phyloP scores from a whole-genome alignment of 257 asterid species.

The Apocynum venetum region DNA sequence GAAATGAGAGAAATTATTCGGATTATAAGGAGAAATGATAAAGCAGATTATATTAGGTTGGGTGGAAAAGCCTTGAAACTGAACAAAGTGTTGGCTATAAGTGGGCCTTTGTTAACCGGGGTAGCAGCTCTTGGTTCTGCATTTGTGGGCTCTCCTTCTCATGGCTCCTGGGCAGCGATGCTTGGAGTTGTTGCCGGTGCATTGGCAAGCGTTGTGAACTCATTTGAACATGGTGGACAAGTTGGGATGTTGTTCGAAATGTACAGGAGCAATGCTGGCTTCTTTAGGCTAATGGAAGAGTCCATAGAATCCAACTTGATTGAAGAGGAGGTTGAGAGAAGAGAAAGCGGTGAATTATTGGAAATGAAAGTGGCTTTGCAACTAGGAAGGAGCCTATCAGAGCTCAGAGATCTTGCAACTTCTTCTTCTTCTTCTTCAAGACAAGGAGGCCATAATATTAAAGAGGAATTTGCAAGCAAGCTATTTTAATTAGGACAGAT shows the following conservation, averaged over 20 bases:
- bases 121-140: slow-evolving; percentile 56
- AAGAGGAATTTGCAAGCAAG: slow-evolving; percentile 63
- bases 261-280: slow-evolving; percentile 76
- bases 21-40: slow-evolving; percentile 35
- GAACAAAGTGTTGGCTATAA: slow-evolving; percentile 38
- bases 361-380: slow-evolving; percentile 63
- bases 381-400: slow-evolving; percentile 68
- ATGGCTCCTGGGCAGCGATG: slow-evolving; percentile 32
- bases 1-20: slow-evolving; percentile 50
- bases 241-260: slow-evolving; percentile 87
- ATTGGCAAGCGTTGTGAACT: slow-evolving; percentile 57
- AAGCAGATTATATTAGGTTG: slow-evolving; percentile 47
- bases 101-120: slow-evolving; percentile 59
- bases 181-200: slow-evolving; percentile 58
- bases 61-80: slow-evolving; percentile 50
- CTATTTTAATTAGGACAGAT: slow-evolving; percentile 31
- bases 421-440: slow-evolving; percentile 25
- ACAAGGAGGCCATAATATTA: slow-evolving; percentile 11
- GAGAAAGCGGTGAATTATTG: slow-evolving; percentile 68
- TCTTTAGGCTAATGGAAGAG: slow-evolving; percentile 58
- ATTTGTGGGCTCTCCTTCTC: slow-evolving; percentile 27
- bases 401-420: slow-evolving; percentile 46
- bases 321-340: slow-evolving; percentile 37
- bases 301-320: slow-evolving; percentile 46
- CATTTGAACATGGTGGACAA: slow-evolving; percentile 70